Evolutionary conservation across 345 rosid genomes (phyloP).

Genomic region (Arabis alpina): DNA sequence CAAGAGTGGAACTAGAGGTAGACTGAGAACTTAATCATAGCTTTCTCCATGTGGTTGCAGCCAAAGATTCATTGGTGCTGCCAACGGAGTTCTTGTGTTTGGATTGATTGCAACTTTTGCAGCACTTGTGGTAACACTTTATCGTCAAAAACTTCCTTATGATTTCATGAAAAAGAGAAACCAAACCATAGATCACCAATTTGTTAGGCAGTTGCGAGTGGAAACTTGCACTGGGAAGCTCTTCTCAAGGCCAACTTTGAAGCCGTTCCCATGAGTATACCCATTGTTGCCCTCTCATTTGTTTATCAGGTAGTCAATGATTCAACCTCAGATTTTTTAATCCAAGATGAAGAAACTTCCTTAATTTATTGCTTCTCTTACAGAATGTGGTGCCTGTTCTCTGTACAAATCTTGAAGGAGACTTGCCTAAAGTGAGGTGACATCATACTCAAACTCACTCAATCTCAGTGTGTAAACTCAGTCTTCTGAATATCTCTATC

Average conservation of each 20-base stretch:
- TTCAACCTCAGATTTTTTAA: slow-evolving; percentile 1
- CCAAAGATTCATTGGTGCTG: slow-evolving; percentile 85
- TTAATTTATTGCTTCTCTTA: slow-evolving; percentile 29
- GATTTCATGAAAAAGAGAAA: background rate
- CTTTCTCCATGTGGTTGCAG: slow-evolving; percentile 50
- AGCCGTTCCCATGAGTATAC: slow-evolving; percentile 95
- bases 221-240: slow-evolving; percentile 74
- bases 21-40: background rate
- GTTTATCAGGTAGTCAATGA: slow-evolving; percentile 76
- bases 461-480: background rate
- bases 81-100: slow-evolving; percentile 74
- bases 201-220: slow-evolving; percentile 76
- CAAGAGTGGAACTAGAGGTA: slow-evolving; percentile 15
- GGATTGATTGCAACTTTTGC: slow-evolving; percentile 76
- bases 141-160: background rate
- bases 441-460: slow-evolving; percentile 28
- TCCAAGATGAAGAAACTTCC: slow-evolving; percentile 23
- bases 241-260: slow-evolving; percentile 84
- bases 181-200: slow-evolving; percentile 12
- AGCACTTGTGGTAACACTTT: slow-evolving; percentile 75
- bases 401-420: slow-evolving; percentile 94
- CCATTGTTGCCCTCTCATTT: slow-evolving; percentile 92
- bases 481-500: slow-evolving; percentile 19
- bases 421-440: slow-evolving; percentile 95
- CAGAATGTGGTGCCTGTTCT: slow-evolving; percentile 97